Percentiles rank a stretch among this genome's conserved stretches.
phyloP scores from a whole-genome alignment of 2,329 filamentous ascomycete species.

The Talaromyces marneffei region DNA sequence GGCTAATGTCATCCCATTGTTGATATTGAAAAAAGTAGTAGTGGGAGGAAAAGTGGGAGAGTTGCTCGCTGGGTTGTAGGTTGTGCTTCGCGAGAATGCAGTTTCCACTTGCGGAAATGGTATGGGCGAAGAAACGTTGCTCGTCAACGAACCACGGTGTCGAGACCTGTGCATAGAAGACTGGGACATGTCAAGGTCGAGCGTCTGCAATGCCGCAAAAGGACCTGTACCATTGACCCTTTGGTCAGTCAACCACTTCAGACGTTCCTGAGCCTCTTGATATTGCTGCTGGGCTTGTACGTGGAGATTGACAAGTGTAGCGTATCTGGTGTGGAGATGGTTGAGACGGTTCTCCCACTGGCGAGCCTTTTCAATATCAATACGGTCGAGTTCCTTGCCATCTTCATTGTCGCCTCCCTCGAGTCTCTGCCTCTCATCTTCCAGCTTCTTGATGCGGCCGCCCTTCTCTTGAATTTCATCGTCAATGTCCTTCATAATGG shows the following conservation, averaged over 20 bases:
- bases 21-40: slow-evolving; percentile 54
- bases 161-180: slow-evolving; percentile 40
- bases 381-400: slow-evolving; percentile 46
- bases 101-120: slow-evolving; percentile 38
- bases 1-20: slow-evolving; percentile 57
- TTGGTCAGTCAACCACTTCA: slow-evolving; percentile 40
- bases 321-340: slow-evolving; percentile 40
- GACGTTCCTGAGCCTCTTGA: slow-evolving; percentile 42
- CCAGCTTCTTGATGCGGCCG: slow-evolving; percentile 55
- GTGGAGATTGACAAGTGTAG: slow-evolving; percentile 37
- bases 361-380: slow-evolving; percentile 44
- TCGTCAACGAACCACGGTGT: slow-evolving; percentile 43
- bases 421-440: slow-evolving; percentile 51
- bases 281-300: slow-evolving; percentile 41
- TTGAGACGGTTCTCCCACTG: slow-evolving; percentile 43
- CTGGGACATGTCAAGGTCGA: slow-evolving; percentile 39
- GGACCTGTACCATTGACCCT: slow-evolving; percentile 32
- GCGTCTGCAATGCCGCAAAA: slow-evolving; percentile 35
- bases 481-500: slow-evolving; percentile 52
- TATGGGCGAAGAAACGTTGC: slow-evolving; percentile 44
- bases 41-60: slow-evolving; percentile 49
- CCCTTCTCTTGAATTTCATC: slow-evolving; percentile 58
- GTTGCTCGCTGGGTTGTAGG: slow-evolving; percentile 46
- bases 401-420: slow-evolving; percentile 46
- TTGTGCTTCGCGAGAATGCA: slow-evolving; percentile 35